A percentile compares a stretch with the other conserved stretches of the same genome.
These are phyloP conservation scores for Crassisporium funariophilum DNA, from an alignment of 768 basidiomycete species.

Conservation along the genomic window DNA sequence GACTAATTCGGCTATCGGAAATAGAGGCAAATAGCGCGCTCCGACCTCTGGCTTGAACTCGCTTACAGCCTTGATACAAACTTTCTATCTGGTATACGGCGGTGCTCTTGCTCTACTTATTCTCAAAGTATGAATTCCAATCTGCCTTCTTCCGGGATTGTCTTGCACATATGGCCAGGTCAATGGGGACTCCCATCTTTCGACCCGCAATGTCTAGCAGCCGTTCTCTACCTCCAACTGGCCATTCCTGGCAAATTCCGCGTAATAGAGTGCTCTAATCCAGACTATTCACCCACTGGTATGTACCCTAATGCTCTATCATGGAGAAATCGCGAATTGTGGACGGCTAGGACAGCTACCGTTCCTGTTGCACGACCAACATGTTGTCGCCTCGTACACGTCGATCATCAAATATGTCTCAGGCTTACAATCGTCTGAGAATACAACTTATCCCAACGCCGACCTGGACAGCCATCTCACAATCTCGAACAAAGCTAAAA, in stretches of 20 bases:
- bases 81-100: too few species aligned
- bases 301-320: conserved; percentile 29
- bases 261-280: conserved; percentile 62
- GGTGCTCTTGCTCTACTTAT: background rate
- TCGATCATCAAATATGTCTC: conserved; percentile 70
- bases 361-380: conserved; percentile 61
- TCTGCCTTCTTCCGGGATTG: conserved; percentile 22
- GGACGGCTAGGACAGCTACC: conserved; percentile 64
- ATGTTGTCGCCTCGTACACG: conserved; percentile 50
- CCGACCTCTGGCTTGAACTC: too few species aligned
- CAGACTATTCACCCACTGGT: conserved; percentile 77
- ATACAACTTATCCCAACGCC: conserved; percentile 29
- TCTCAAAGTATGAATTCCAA: background rate
- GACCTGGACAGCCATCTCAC: conserved; percentile 54
- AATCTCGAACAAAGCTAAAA: conserved; percentile 51
- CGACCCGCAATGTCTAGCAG: conserved; percentile 65
- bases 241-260: conserved; percentile 68
- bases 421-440: conserved; percentile 41
- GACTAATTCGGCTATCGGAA: too few species aligned
- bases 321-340: background rate
- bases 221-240: conserved; percentile 69
- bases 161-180: conserved; percentile 71
- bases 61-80: too few species aligned
- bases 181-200: conserved; percentile 66
- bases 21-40: too few species aligned